Evolutionary conservation across 306 rosid genomes (phyloP).

Genomic region (Fagus crenata): DNA sequence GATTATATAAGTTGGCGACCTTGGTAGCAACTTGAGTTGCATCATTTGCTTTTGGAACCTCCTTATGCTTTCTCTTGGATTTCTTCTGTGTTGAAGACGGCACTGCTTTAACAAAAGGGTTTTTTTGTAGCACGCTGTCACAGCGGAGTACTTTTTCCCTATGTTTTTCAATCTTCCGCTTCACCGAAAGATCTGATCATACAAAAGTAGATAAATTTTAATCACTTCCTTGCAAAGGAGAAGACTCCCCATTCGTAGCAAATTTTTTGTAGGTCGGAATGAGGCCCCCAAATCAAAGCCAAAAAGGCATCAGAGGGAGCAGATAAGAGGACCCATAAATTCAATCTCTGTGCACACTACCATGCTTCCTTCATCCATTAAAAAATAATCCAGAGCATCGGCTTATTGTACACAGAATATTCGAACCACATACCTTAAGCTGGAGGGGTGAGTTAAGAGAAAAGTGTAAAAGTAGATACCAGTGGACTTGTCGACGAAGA

Average conservation of each 20-base stretch:
- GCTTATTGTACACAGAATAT: slow-evolving; percentile 13
- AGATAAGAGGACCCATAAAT: slow-evolving; percentile 19
- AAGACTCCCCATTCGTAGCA: not conserved
- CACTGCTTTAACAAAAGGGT: slow-evolving; percentile 70
- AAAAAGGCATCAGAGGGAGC: slow-evolving; percentile 15
- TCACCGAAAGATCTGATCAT: slow-evolving; percentile 70
- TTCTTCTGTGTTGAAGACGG: slow-evolving; percentile 73
- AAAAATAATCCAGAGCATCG: slow-evolving; percentile 23
- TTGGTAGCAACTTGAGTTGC: slow-evolving; percentile 36
- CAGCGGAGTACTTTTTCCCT: slow-evolving; percentile 68
- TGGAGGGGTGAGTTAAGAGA: too few species aligned
- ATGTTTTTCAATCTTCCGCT: slow-evolving; percentile 84
- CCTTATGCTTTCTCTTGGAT: slow-evolving; percentile 44
- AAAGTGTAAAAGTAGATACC: slow-evolving; percentile 26
- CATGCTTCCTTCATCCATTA: slow-evolving; percentile 14
- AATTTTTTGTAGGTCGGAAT: slow-evolving; percentile 2
- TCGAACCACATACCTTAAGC: too few species aligned
- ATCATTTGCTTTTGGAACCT: slow-evolving; percentile 26
- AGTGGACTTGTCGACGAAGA: slow-evolving; percentile 65
- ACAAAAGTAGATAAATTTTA: slow-evolving; percentile 9
- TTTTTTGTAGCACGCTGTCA: slow-evolving; percentile 71
- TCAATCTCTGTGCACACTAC: slow-evolving; percentile 22
- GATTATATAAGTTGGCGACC: slow-evolving; percentile 43
- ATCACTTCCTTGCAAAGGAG: not conserved
- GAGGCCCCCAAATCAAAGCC: slow-evolving; percentile 25